Evolutionary conservation across 768 basidiomycete species (phyloP), one percentile per base, ranked within the genome.

Genomic region (Pleurotus salmoneostramineus): DNA sequence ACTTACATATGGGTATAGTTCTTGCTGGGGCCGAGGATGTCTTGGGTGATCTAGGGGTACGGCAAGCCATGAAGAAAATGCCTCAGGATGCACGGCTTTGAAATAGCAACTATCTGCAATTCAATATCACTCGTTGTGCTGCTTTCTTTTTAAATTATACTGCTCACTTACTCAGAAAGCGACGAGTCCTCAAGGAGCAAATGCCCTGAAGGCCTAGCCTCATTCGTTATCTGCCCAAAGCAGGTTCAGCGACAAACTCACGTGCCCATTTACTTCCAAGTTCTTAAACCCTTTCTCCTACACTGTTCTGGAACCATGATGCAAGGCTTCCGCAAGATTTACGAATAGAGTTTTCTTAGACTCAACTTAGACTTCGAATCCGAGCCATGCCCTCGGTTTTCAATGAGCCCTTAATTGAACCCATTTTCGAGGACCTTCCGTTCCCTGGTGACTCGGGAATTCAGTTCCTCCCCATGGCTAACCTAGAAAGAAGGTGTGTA

Each of bases 1-100:
- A 50, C n/a, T 50, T 56, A n/a, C 35, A 27, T 4, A 35, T 40
- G 40, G 36, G 27, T 59, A 8, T 45, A 75, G 80, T 93, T 65
- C 81, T 93, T 31, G 92, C 89, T 32, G 91, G 92, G 10, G 83
- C 85, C 10, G 88, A 89, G 66, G 87, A 91, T 60, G 88, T 90
- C 0, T 61, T 90, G 46, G 87, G 84, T 2, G 88, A 90, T 62
- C 72, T 90, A 33, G 89, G 89, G 27, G 88, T 89, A 45, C 77
- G 88, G 3, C 88, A 89, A 62, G 88, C 85, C 0, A 74, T 89
- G 62, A 87, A 79, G 69, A 87, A 81, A 70, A 85, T 90, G 77
- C 88, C 88, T 10, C 62, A 61, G 3, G 64, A 65, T 31, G 69
- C 69, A 7, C 65, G 74, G 17, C 62, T 77, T 42, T 77, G 68